Evolutionary conservation across 371 early-diverging fungal genomes (phyloP), one percentile per base, ranked within the genome.

Genomic region (Polyrhizophydium stewartii): DNA sequence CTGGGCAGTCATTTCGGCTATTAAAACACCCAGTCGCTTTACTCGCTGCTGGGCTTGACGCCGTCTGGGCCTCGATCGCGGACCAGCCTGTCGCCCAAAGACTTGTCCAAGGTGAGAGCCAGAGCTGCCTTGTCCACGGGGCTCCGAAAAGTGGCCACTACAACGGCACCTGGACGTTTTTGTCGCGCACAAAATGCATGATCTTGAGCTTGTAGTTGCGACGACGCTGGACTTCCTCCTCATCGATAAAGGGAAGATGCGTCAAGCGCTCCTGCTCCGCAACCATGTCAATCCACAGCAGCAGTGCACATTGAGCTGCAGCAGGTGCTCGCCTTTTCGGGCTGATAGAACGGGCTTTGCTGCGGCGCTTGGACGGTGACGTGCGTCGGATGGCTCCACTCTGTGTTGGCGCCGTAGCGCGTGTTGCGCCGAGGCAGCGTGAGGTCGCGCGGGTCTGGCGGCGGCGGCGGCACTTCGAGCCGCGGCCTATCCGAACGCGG

Each of bases 321-420:
- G 30, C 6, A n/a, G n/a, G n/a, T n/a, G n/a, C n/a, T n/a, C n/a
- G 38, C 10, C 10, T 3, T 10, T 25, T 58, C 58, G 7, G 43
- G 9, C 32, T 6, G 2, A 17, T 35, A 49, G 22, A 35, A 37
- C 10, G 47, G 45, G 33, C 49, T 33, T 12, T 30, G 25, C 21
- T 16, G 6, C 21, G 47, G 38, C 27, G 59, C 47, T 28, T 59
- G 59, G 24, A 59, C 59, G 6, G 50, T 46, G 13, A 51, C 49
- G 13, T 32, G 32, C 12, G 59, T 59, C 21, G 9, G 7, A 13
- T 27, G 45, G n/a, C 37, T 22, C 59, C 59, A 59, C 25, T 59
- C 59, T 5, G 24, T 33, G 28, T 59, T 59, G 33, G 50, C 30
- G 1, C 30, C 2, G 59, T 47, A 59, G 2, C 47, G 47, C 5